Evolutionary conservation across 106 monocot genomes (phyloP), one percentile per base, ranked within the genome.

Genomic region (Allium fistulosum): DNA sequence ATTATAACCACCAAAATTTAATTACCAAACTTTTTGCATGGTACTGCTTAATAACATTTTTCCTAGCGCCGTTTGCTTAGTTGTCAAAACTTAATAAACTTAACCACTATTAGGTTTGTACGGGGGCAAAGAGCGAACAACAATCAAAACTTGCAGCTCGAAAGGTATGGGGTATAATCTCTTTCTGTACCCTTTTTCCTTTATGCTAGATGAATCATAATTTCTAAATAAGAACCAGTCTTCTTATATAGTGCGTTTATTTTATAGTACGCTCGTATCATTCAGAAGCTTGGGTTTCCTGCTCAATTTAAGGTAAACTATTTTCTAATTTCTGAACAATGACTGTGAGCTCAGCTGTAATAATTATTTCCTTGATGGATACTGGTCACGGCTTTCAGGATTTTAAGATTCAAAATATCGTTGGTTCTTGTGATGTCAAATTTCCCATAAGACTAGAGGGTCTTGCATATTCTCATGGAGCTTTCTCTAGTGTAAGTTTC

Each of bases 341-440:
- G 37, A 37, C 5, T 5, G 37, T 37, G 37, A 37, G 37, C 37
- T 37, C 37, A 37, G 37, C 37, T 37, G 37, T 37, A 37, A 37
- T 37, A 37, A 37, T 37, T 37, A 4, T 37, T 37, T 37, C 37
- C 37, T 37, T 37, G 37, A 37, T 37, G 37, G 5, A 37, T 37
- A 37, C 48, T 46, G 72, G 50, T 10, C 67, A 58, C 15, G 61
- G 50, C 69, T 12, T 15, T 14, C 53, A 96, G 91, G 95, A 96
- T 72, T 96, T 96, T 67, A 96, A 96, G 81, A 88, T 96, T 67
- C 95, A 96, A 59, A 96, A 96, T 51, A 96, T 96, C 58, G 95
- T 96, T 65, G 95, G 95, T 15, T 96, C 95, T 53, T 96, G 95
- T 71, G 95, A 96, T 83, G 95, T 88, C 17, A 96, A 91, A 74